phyloP scores from a whole-genome alignment of 495 filamentous ascomycete species.

The Tricharina praecox region DNA sequence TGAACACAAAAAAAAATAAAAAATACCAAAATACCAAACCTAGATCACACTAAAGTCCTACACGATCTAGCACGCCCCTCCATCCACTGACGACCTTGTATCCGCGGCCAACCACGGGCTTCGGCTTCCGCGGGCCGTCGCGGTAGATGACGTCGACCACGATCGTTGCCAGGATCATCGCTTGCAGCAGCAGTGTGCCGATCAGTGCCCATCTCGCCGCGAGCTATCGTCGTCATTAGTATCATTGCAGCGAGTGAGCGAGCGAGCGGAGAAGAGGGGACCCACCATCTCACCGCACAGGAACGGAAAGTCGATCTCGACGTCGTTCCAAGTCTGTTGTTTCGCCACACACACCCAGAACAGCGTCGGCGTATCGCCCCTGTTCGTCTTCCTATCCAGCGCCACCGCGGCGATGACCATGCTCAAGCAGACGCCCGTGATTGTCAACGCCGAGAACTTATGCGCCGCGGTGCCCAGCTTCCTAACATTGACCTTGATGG shows the following conservation, averaged over 20 bases:
- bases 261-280: background rate
- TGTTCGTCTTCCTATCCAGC: background rate
- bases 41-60: background rate
- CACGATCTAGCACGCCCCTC: background rate
- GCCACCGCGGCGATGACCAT: background rate
- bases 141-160: background rate
- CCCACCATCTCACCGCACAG: slow-evolving; percentile 2
- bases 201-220: background rate
- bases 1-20: too few species aligned
- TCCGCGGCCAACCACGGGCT: background rate
- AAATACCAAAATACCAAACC: background rate
- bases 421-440: background rate
- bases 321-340: background rate
- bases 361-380: background rate
- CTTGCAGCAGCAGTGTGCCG: background rate
- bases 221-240: background rate
- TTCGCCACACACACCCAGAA: background rate
- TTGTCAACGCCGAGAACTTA: background rate
- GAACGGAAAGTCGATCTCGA: background rate
- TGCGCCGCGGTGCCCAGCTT: background rate
- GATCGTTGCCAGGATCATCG: background rate
- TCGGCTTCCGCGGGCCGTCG: background rate
- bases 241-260: background rate
- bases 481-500: background rate
- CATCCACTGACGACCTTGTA: background rate